Evolutionary conservation across 1,284 basidiomycete species (phyloP), one percentile per base, ranked within the genome.

Genomic region (Ganoderma leucocontextum): DNA sequence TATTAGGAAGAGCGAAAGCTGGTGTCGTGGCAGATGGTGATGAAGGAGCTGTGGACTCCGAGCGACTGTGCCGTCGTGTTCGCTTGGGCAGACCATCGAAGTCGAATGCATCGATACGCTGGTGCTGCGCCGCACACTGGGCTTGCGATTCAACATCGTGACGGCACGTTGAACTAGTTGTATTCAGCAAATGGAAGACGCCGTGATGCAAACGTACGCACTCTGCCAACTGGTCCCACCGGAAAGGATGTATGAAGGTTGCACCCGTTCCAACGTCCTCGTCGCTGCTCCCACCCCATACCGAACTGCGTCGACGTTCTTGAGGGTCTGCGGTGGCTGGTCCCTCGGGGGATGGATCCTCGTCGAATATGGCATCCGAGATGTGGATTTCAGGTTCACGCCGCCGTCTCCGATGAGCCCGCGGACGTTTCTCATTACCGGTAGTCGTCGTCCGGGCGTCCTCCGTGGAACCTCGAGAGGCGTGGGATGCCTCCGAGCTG

Each of bases 351-450:
- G 81, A 81, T 6, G 86, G 84, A 57, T 89, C 82, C 17, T 84
- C 82, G 71, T 91, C 90, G 70, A 86, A 90, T 76, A 86, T 88
- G 0, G 88, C 88, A 4, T 86, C 87, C 4, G 90, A 91, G 36
- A 92, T 86, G 64, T 89, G 83, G 47, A 89, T 86, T 33, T 73
- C 70, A 13, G 78, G 75, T 29, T 72, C 72, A 60, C 73, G 65
- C 67, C 60, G 25, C 62, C 68, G 57, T 55, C 69, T 65, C 49
- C 71, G 52, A 49, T 70, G 59, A 42, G 22, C 58, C 38, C 58
- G 58, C 58, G 36, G 39, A 29, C 13, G 58, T 41, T 60, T 60
- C 38, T 38, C 39, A 12, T 41, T 60, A 15, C 2, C 22, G 9
- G n/a, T 2, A 17, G 38, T 57, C 52, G 61, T 36, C 53, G 42